Evolutionary conservation across 1,139 yeast genomes (phyloP).

Genomic region (Blastobotrys indianensis): DNA sequence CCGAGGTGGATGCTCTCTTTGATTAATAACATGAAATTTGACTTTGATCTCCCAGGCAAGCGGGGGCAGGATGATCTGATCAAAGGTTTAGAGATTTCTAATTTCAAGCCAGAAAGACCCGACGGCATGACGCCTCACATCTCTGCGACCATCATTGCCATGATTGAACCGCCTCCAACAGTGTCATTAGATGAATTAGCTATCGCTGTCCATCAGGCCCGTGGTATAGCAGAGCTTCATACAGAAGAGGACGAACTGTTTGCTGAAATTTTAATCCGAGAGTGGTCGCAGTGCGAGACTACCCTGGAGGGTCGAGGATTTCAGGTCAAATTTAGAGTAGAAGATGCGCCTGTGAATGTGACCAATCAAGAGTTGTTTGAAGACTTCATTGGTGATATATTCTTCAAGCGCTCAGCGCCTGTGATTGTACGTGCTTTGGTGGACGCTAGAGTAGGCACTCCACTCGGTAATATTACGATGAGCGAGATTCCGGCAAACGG

Average conservation of each 20-base stretch:
- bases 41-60: conserved; percentile 19
- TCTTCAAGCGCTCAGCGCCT: conserved; percentile 27
- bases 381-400: conserved; percentile 26
- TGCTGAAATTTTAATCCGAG: conserved; percentile 28
- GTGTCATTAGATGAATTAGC: conserved; percentile 18
- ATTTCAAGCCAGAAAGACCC: conserved; percentile 22
- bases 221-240: conserved; percentile 30
- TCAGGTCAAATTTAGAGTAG: conserved; percentile 26
- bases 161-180: conserved; percentile 20
- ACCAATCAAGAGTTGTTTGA: conserved; percentile 28
- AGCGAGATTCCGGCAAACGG: conserved; percentile 28
- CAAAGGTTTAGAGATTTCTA: conserved; percentile 20
- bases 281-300: conserved; percentile 34
- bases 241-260: conserved; percentile 24
- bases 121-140: not conserved
- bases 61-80: conserved; percentile 20
- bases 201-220: conserved; percentile 19
- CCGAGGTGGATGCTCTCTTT: conserved; percentile 21
- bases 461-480: conserved; percentile 34
- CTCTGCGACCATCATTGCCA: conserved; percentile 20
- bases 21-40: conserved; percentile 13
- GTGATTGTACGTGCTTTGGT: conserved; percentile 29
- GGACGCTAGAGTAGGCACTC: conserved; percentile 39
- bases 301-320: conserved; percentile 17
- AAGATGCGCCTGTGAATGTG: conserved; percentile 30